Evolutionary conservation across 2,329 filamentous ascomycete species (phyloP).

Genomic region (Podosphaera fusca): DNA sequence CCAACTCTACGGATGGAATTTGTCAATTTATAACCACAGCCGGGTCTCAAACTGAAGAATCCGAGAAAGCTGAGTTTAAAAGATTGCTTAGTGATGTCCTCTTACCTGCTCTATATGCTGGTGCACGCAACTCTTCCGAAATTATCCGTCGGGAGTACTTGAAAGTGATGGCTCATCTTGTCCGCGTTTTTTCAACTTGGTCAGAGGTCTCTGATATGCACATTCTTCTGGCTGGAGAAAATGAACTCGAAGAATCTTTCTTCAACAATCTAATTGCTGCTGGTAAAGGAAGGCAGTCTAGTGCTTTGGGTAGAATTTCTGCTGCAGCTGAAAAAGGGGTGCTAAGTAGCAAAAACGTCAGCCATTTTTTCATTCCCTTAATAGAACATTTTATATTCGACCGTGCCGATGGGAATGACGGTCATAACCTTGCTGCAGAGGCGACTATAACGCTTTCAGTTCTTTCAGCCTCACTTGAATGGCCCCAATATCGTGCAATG

Average conservation of each 20-base stretch:
- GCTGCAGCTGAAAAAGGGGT: conserved; percentile 38
- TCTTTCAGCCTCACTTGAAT: conserved; percentile 56
- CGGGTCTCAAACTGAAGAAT: conserved; percentile 20
- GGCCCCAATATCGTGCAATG: conserved; percentile 72
- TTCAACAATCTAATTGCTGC: conserved; percentile 86
- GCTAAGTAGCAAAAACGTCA: conserved; percentile 55
- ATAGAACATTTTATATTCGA: conserved; percentile 89
- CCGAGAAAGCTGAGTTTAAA: conserved; percentile 26
- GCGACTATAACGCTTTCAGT: conserved; percentile 59
- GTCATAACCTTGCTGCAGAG: conserved; percentile 69
- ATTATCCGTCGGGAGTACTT: conserved; percentile 67
- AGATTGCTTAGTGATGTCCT: conserved; percentile 39
- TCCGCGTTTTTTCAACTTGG: conserved; percentile 49
- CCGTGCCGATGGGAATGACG: conserved; percentile 47
- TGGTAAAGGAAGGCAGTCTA: conserved; percentile 63
- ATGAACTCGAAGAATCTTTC: conserved; percentile 41
- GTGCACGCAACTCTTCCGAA: conserved; percentile 58
- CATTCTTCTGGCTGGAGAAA: conserved; percentile 42
- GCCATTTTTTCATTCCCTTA: conserved; percentile 71
- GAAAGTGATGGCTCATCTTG: conserved; percentile 53
- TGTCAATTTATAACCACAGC: conserved; percentile 52
- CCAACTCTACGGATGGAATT: conserved; percentile 61
- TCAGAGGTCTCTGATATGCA: conserved; percentile 50
- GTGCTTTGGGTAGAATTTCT: conserved; percentile 58
- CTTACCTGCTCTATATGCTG: conserved; percentile 52